Conservation (phyloP, 805 yeast genomes). For the Hanseniaspora guilliermondii region DNA sequence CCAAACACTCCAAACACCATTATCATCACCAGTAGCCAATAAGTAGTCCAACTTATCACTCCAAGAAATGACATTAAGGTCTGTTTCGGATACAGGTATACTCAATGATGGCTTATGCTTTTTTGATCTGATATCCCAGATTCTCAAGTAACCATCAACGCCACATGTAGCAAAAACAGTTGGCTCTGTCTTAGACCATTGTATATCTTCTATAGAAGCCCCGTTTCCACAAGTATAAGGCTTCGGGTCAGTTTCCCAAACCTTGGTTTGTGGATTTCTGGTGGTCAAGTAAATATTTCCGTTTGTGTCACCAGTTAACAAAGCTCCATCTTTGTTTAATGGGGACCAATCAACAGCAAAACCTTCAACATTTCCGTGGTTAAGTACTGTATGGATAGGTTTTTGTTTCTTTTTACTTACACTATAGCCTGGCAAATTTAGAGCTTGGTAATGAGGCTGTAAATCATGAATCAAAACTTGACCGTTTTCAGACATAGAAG, state of each 20-base stretch:
- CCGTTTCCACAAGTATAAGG: constrained; percentile 54
- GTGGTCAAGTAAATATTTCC: constrained; percentile 74
- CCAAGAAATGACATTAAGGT: constrained; percentile 94
- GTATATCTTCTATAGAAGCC: constrained; percentile 86
- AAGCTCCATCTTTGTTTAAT: constrained; percentile 58
- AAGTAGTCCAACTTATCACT: constrained; percentile 73
- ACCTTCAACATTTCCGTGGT: constrained; percentile 93
- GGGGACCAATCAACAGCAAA: constrained; percentile 98
- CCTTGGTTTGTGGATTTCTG: constrained; percentile 46
- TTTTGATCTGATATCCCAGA: constrained; percentile 94
- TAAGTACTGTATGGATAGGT: constrained; percentile 69
- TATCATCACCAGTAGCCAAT: constrained; percentile 92
- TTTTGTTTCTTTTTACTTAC: constrained; percentile 66
- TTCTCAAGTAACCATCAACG: constrained; percentile 77
- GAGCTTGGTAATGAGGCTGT: constrained; percentile 64
- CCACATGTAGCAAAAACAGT: constrained; percentile 96
- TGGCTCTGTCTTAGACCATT: constrained; percentile 85
- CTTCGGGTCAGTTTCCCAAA: constrained; percentile 76
- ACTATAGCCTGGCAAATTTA: constrained; percentile 75
- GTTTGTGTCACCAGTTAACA: constrained; percentile 77
- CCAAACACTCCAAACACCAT: constrained; percentile 97
- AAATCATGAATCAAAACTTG: constrained; percentile 79
- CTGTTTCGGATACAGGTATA: constrained; percentile 65
- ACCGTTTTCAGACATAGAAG: constrained; percentile 80
- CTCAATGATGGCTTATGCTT: constrained; percentile 83